Evolutionary conservation across 495 filamentous ascomycete species (phyloP), one percentile per base, ranked within the genome.

Genomic region (Cercophora scortea): DNA sequence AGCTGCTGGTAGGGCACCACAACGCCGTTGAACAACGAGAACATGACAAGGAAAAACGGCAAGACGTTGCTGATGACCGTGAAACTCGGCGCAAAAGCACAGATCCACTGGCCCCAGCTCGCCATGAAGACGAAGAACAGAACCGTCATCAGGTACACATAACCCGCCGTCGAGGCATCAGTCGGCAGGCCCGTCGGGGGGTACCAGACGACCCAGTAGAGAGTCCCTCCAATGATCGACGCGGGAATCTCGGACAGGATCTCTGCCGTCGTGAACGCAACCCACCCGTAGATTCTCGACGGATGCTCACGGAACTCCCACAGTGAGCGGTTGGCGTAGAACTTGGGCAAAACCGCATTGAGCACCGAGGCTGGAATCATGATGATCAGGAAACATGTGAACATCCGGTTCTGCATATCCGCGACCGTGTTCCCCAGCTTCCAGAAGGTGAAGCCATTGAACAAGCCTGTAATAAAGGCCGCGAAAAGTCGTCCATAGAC

Each of bases 381-480:
- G 48, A 91, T 70, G 59, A 93, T 84, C 36, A 89, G 53, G 75
- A 91, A 93, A 49, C 66, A 62, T 0, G 84, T 83, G 76, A 93
- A 92, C 78, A 94, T 83, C 54, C 85, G 79, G 67, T 88, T 81
- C 67, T 94, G 86, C 72, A 95, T 81, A 55, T 87, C 85, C 35
- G 77, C 72, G 4, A 87, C 68, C 1, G 76, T 78, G 61, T 82
- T 71, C 12, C 85, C 84, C 18, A 92, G 74, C 59, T 83, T 74
- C 72, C 79, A 93, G 72, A 93, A 95, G 13, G 90, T 91, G 64
- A 94, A 93, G n/a, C 87, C 85, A 65, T 88, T 88, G 73, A 91
- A 90, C 12, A 91, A 35, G 63, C 71, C 94, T 12, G 67, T 45
- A 16, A 72, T 51, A 7, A 75, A 54, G 3, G 66, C 48, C 0